Evolutionary conservation across 2,329 filamentous ascomycete genomes (phyloP).

Genomic region (Endothia cerciana): DNA sequence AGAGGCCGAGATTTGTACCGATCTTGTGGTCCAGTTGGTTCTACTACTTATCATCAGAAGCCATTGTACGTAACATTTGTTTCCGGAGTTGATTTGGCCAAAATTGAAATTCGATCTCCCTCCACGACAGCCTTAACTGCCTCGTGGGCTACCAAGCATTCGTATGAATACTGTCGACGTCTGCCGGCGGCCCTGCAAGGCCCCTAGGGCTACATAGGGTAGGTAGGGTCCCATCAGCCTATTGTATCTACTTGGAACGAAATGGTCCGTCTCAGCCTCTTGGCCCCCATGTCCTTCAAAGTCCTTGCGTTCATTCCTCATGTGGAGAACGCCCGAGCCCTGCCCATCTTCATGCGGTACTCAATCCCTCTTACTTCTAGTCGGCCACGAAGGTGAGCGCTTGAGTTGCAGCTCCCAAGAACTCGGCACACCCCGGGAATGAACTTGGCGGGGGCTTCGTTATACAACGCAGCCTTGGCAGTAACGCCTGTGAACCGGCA

Average conservation of each 20-base stretch:
- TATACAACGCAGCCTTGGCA: neutral
- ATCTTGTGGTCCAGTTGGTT: neutral
- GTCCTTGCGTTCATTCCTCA: neutral
- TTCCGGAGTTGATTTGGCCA: too few species aligned
- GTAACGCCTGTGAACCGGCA: neutral
- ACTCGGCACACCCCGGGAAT: slow-evolving; percentile 12
- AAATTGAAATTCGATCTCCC: too few species aligned
- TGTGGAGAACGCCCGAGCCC: slow-evolving; percentile 19
- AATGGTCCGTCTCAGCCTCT: neutral
- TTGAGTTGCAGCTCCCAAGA: slow-evolving; percentile 8
- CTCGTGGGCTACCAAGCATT: too few species aligned
- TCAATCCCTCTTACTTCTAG: slow-evolving; percentile 67
- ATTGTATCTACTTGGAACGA: too few species aligned
- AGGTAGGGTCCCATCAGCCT: too few species aligned
- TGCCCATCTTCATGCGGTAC: slow-evolving; percentile 47
- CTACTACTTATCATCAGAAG: neutral
- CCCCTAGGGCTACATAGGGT: too few species aligned
- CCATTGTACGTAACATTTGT: neutral
- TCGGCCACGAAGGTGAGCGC: slow-evolving; percentile 34
- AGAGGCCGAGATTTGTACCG: neutral
- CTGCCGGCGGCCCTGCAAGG: too few species aligned
- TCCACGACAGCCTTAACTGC: too few species aligned
- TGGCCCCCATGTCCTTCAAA: neutral
- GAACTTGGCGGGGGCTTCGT: neutral
- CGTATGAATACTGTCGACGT: too few species aligned